phyloP scores from a whole-genome alignment of 371 early-diverging fungal genomes.

The Mucor piriformis region DNA sequence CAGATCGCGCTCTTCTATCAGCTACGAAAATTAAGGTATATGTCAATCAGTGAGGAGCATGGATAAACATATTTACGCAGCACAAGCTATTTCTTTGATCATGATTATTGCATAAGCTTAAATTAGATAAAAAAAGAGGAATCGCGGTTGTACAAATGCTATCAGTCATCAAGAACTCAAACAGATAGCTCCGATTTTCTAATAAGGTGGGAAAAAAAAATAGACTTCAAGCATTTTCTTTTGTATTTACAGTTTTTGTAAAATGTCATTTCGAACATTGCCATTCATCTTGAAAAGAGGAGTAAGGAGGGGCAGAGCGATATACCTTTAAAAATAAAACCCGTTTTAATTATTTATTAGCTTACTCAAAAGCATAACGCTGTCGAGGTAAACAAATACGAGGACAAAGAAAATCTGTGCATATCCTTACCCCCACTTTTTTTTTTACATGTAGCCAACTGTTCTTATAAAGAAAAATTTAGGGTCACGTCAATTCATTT shows the following conservation, averaged over 20 bases:
- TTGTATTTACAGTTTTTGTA: neutral
- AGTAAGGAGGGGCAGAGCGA: neutral
- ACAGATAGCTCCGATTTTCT: too few relatives aligned
- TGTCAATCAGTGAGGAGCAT: too few relatives aligned
- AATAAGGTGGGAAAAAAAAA: too few relatives aligned
- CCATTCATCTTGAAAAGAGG: neutral
- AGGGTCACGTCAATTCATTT: slow-evolving; percentile 58
- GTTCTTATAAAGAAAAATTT: slow-evolving; percentile 12
- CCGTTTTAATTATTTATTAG: neutral
- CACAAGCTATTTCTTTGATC: too few relatives aligned
- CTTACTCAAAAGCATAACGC: neutral
- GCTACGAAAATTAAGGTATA: too few relatives aligned
- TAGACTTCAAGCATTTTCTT: neutral
- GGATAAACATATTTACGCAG: too few relatives aligned
- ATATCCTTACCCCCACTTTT: neutral
- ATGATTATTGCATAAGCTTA: too few relatives aligned
- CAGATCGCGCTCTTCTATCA: too few relatives aligned
- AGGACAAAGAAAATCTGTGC: neutral
- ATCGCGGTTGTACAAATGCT: too few relatives aligned
- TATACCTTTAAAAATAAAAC: neutral
- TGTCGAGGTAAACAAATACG: neutral
- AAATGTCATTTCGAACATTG: neutral
- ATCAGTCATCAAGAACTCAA: too few relatives aligned
- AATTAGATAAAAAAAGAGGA: too few relatives aligned
- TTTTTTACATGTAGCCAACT: slow-evolving; percentile 9